Evolutionary conservation across 306 rosid genomes (phyloP).

Genomic region (Prinsepia uniflora): DNA sequence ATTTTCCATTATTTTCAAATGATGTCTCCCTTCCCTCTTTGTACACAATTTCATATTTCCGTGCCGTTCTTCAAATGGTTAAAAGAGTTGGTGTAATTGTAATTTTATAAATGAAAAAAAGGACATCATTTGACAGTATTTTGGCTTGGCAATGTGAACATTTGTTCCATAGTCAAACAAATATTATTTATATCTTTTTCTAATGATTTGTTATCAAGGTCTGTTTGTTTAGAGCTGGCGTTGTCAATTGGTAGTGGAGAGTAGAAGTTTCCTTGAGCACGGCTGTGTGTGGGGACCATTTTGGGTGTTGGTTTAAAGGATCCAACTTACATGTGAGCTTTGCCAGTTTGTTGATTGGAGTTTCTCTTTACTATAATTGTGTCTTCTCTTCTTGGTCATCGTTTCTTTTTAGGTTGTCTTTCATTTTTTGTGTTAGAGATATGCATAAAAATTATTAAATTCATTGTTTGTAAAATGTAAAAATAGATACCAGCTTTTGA

Average conservation of each 20-base stretch:
- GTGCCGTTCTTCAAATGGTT: neutral
- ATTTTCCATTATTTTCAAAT: constrained; percentile 3
- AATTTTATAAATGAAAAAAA: neutral
- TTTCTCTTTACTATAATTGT: constrained; percentile 9
- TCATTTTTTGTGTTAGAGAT: no score
- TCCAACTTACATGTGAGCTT: constrained; percentile 29
- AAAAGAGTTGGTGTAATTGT: neutral
- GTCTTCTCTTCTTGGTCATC: no score
- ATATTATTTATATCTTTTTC: neutral
- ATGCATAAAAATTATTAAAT: no score
- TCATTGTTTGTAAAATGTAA: no score
- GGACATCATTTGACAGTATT: neutral
- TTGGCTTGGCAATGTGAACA: neutral
- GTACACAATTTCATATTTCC: neutral
- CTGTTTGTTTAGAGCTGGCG: constrained; percentile 4
- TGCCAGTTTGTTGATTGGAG: constrained; percentile 21
- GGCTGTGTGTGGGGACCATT: constrained; percentile 31
- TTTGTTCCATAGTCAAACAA: no score
- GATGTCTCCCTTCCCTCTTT: neutral
- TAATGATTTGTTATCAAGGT: neutral
- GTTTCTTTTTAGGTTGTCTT: no score
- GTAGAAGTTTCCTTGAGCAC: neutral
- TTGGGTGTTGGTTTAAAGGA: constrained; percentile 26
- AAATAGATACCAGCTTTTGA: no score
- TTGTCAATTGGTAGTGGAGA: constrained; percentile 8